Percentiles rank a stretch among this genome's conserved stretches.
These are phyloP conservation scores for Leccinellum luteum DNA, from an alignment of 768 basidiomycete species.

Conservation along the genomic window DNA sequence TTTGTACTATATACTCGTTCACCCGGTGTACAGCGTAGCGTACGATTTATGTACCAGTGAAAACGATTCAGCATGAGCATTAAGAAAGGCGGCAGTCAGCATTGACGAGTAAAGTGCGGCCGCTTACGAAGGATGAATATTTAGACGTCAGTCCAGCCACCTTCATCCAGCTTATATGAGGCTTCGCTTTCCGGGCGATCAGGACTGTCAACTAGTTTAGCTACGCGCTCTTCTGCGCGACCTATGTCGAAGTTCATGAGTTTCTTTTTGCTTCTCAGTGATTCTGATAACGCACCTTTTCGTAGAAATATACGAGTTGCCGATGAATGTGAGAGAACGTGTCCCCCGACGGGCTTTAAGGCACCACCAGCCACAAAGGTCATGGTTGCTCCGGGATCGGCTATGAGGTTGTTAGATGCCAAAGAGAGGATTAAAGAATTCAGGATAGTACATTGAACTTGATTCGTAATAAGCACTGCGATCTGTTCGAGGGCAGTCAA, in stretches of 20 bases:
- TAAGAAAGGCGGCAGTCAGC: neutral
- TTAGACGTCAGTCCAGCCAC: constrained; percentile 86
- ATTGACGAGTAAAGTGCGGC: neutral
- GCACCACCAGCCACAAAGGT: constrained; percentile 94
- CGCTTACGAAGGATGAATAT: neutral
- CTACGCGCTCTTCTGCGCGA: constrained; percentile 87
- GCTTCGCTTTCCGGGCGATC: constrained; percentile 89
- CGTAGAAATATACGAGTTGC: constrained; percentile 82
- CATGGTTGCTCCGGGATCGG: constrained; percentile 94
- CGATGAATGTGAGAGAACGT: constrained; percentile 86
- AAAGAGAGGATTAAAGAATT: neutral
- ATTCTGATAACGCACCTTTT: constrained; percentile 55
- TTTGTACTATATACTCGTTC: neutral
- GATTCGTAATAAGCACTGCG: constrained; percentile 85
- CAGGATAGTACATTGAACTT: constrained; percentile 70
- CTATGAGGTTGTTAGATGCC: constrained; percentile 36
- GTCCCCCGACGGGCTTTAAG: constrained; percentile 87
- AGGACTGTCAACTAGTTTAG: constrained; percentile 87
- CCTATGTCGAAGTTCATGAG: constrained; percentile 41
- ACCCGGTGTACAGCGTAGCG: neutral
- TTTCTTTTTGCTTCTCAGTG: neutral
- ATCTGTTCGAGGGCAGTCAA: constrained; percentile 45
- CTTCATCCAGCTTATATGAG: constrained; percentile 88
- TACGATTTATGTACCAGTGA: too few relatives aligned
- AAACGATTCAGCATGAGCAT: neutral